These are phyloP conservation scores for Chrysopogon serrulatus DNA, from an alignment of 176 grass and related monocot species.

Conservation along the genomic window DNA sequence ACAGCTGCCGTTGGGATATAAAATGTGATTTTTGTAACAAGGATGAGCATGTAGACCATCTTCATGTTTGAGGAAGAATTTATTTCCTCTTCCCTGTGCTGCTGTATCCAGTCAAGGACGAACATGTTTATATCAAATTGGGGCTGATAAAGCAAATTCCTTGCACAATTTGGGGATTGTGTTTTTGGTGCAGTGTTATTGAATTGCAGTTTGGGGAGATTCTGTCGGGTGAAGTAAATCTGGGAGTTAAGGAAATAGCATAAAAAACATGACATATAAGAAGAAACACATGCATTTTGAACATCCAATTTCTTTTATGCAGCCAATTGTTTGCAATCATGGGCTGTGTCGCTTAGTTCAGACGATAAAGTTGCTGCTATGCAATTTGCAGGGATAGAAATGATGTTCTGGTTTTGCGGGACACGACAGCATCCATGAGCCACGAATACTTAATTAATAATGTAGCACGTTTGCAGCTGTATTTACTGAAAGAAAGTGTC, in stretches of 20 bases:
- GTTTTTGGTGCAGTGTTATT: neutral
- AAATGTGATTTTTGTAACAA: neutral
- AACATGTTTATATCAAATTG: neutral
- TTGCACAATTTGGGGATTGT: neutral
- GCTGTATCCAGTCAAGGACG: neutral
- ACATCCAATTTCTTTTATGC: neutral
- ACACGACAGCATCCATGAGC: neutral
- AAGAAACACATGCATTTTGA: neutral
- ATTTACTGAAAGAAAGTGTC: neutral
- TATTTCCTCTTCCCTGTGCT: neutral
- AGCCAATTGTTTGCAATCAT: neutral
- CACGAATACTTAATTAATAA: neutral
- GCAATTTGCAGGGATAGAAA: neutral
- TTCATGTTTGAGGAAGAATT: neutral
- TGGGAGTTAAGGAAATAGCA: neutral
- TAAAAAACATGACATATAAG: neutral
- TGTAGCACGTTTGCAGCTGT: neutral
- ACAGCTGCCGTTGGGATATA: neutral
- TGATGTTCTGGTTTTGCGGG: neutral
- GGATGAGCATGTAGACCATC: neutral
- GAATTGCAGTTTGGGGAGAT: neutral
- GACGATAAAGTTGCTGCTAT: neutral
- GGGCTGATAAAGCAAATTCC: neutral
- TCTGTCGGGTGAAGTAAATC: neutral
- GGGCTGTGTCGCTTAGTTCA: neutral